Evolutionary conservation across 768 basidiomycete genomes (phyloP).

Genomic region (Coprinopsis cinerea): DNA sequence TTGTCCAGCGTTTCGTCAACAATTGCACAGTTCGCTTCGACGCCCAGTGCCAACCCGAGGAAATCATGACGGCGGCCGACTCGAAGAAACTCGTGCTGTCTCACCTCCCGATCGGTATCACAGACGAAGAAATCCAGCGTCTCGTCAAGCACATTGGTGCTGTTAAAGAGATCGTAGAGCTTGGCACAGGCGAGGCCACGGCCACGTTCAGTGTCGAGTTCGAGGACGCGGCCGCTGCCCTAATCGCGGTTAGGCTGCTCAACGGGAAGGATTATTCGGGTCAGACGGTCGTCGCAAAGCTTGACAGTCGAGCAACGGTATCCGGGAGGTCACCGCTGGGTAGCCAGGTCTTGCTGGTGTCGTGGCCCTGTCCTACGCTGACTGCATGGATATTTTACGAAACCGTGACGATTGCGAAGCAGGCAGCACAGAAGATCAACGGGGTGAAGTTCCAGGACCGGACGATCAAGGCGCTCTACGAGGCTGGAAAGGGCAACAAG

Average conservation of each 20-base stretch:
- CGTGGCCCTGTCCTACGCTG: conserved; percentile 37
- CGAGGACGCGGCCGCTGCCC: conserved; percentile 22
- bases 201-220: conserved; percentile 25
- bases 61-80: conserved; percentile 34
- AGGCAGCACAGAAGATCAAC: conserved; percentile 33
- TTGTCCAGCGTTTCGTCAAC: conserved; percentile 20
- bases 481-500: conserved; percentile 22
- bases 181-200: conserved; percentile 17
- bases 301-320: conserved; percentile 19
- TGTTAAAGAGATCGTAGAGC: conserved; percentile 16
- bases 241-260: conserved; percentile 27
- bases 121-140: conserved; percentile 22
- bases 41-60: conserved; percentile 22
- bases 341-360: conserved; percentile 9
- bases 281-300: conserved; percentile 21
- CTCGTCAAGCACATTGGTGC: conserved; percentile 28
- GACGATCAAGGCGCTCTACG: conserved; percentile 34
- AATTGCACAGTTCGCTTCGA: conserved; percentile 30
- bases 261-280: conserved; percentile 23
- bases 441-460: conserved; percentile 32
- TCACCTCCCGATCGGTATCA: conserved; percentile 31
- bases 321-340: conserved; percentile 8
- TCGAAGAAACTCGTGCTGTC: conserved; percentile 32
- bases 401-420: conserved; percentile 36
- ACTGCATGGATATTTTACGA: conserved; percentile 44